Evolutionary conservation across 768 basidiomycete genomes (phyloP).

Genomic region (Hortiboletus campestris): DNA sequence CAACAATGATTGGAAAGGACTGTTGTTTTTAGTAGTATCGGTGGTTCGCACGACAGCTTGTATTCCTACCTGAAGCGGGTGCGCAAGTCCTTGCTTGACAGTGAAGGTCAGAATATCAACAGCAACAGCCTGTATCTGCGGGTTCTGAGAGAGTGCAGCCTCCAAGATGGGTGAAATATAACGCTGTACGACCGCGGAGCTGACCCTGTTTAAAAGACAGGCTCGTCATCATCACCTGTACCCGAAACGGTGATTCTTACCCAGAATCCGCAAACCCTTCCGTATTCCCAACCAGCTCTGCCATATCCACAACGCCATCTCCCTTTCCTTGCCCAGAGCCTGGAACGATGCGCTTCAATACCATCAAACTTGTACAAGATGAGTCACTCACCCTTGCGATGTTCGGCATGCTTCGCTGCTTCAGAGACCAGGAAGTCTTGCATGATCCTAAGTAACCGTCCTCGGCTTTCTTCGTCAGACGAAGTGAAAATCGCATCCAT

Average conservation of each 20-base stretch:
- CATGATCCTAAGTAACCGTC: slow-evolving; percentile 79
- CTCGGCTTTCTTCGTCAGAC: slow-evolving; percentile 65
- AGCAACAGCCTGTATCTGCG: slow-evolving; percentile 75
- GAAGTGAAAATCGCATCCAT: slow-evolving; percentile 90
- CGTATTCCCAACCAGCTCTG: slow-evolving; percentile 91
- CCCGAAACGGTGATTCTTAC: slow-evolving; percentile 45
- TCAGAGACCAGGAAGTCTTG: slow-evolving; percentile 90
- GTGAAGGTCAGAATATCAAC: slow-evolving; percentile 92
- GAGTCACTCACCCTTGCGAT: slow-evolving; percentile 56
- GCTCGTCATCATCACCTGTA: background rate
- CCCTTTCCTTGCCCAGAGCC: slow-evolving; percentile 22
- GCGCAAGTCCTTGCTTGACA: slow-evolving; percentile 91
- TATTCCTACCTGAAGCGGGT: slow-evolving; percentile 79
- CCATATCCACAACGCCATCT: slow-evolving; percentile 71
- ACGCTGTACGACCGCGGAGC: slow-evolving; percentile 91
- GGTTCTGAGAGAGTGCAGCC: slow-evolving; percentile 70
- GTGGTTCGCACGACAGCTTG: background rate
- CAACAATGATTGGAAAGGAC: slow-evolving; percentile 90
- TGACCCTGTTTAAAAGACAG: slow-evolving; percentile 56
- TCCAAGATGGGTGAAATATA: slow-evolving; percentile 81
- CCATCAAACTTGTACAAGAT: background rate
- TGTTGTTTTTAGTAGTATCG: slow-evolving; percentile 29
- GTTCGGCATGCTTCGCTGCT: slow-evolving; percentile 69
- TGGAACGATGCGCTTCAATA: background rate
- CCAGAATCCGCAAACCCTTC: slow-evolving; percentile 97